phyloP scores from a whole-genome alignment of 2,329 filamentous ascomycete species.

The Sporothrix globosa region DNA sequence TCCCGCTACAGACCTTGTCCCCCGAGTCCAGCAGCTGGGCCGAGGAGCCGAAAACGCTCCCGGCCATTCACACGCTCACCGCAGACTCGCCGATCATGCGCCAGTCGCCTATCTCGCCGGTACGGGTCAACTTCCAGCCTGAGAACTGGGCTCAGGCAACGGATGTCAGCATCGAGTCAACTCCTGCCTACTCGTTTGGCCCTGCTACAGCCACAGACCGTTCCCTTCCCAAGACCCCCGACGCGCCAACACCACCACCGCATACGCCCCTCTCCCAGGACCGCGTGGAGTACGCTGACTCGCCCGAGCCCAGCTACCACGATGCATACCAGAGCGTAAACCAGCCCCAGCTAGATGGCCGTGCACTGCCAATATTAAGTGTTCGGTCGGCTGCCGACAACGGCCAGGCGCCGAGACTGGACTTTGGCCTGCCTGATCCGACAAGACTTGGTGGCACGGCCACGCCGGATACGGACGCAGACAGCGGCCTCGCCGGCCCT shows the following conservation, averaged over 20 bases:
- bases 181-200: constrained; percentile 34
- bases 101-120: constrained; percentile 59
- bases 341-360: constrained; percentile 30
- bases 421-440: constrained; percentile 26
- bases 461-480: constrained; percentile 43
- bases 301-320: constrained; percentile 9
- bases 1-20: constrained; percentile 44
- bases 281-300: not conserved
- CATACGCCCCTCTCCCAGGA: constrained; percentile 41
- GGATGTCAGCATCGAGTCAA: constrained; percentile 55
- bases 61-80: constrained; percentile 19
- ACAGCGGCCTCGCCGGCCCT: constrained; percentile 35
- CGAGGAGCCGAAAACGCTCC: constrained; percentile 38
- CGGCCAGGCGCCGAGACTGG: constrained; percentile 14
- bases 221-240: constrained; percentile 44
- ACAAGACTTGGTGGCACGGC: constrained; percentile 30
- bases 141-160: constrained; percentile 58
- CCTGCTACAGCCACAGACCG: constrained; percentile 37
- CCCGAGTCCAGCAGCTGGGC: constrained; percentile 42
- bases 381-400: constrained; percentile 24
- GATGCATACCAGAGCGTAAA: constrained; percentile 9
- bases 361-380: constrained; percentile 31
- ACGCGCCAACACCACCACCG: constrained; percentile 47
- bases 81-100: constrained; percentile 52
- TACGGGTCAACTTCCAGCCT: constrained; percentile 57